Conservation (phyloP, 2,329 filamentous ascomycete species). For the Colletotrichum sansevieriae region DNA sequence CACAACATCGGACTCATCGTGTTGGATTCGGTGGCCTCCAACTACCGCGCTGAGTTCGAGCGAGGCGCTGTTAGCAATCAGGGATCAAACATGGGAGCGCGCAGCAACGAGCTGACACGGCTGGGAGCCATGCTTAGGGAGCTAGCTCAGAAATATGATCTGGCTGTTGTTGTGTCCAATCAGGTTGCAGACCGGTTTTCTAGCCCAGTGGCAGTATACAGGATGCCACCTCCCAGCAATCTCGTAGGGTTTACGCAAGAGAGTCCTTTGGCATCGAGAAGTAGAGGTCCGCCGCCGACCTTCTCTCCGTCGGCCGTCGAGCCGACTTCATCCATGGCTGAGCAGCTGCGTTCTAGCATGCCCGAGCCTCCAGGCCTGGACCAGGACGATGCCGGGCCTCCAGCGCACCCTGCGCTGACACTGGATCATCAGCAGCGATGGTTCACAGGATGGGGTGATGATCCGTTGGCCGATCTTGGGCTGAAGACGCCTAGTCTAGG, state of each 20-base stretch:
- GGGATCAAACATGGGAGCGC: slow-evolving; percentile 76
- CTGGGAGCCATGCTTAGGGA: slow-evolving; percentile 82
- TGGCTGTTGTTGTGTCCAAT: slow-evolving; percentile 93
- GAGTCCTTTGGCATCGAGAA: slow-evolving; percentile 64
- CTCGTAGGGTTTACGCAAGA: slow-evolving; percentile 52
- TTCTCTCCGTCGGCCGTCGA: slow-evolving; percentile 47
- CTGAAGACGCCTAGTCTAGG: slow-evolving; percentile 90
- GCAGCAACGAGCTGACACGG: slow-evolving; percentile 81
- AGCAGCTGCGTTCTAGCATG: slow-evolving; percentile 52
- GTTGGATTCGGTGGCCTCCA: slow-evolving; percentile 92
- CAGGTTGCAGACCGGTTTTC: slow-evolving; percentile 92
- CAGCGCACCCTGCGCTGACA: slow-evolving; percentile 68
- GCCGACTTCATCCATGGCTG: slow-evolving; percentile 57
- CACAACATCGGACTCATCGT: slow-evolving; percentile 85
- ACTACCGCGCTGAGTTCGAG: slow-evolving; percentile 93
- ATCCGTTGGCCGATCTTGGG: slow-evolving; percentile 59
- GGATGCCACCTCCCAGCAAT: slow-evolving; percentile 42
- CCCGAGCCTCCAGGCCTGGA: slow-evolving; percentile 57
- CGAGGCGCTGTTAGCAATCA: slow-evolving; percentile 59
- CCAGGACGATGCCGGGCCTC: slow-evolving; percentile 58
- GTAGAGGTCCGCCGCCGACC: slow-evolving; percentile 47
- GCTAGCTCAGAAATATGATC: slow-evolving; percentile 78
- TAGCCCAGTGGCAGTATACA: slow-evolving; percentile 43
- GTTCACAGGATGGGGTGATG: slow-evolving; percentile 95
- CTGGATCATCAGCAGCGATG: slow-evolving; percentile 93